phyloP scores from a whole-genome alignment of 164 flowering plant genomes.

The Pachysandra terminalis region DNA sequence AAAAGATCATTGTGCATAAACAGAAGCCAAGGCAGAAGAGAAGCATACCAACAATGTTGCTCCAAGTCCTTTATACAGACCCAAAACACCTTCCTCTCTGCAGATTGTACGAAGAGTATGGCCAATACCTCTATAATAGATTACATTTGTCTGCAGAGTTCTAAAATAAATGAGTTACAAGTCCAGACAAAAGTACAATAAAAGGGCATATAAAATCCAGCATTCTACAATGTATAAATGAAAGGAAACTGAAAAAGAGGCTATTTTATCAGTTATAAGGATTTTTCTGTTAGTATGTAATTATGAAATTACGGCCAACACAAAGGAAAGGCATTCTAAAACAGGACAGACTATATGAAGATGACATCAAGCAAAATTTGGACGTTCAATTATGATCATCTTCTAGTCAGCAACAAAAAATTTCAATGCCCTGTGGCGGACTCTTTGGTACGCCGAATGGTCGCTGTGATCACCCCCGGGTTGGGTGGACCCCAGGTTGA shows the following conservation, averaged over 20 bases:
- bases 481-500: no score
- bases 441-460: no score
- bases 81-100: slow-evolving; percentile 68
- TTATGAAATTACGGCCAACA: no score
- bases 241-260: background rate
- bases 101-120: slow-evolving; percentile 66
- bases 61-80: slow-evolving; percentile 86
- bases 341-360: background rate
- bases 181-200: background rate
- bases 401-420: background rate
- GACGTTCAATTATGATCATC: background rate
- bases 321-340: no score
- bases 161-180: background rate
- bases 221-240: no score
- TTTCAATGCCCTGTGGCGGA: background rate
- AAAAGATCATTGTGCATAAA: background rate
- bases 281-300: no score
- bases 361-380: background rate
- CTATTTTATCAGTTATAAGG: no score
- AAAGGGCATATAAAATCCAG: background rate
- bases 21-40: background rate
- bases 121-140: slow-evolving; percentile 64
- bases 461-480: no score
- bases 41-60: slow-evolving; percentile 75
- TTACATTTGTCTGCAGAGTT: slow-evolving; percentile 49